Evolutionary conservation across 495 filamentous ascomycete species (phyloP).

Genomic region (Sabuloglossum arenarium): DNA sequence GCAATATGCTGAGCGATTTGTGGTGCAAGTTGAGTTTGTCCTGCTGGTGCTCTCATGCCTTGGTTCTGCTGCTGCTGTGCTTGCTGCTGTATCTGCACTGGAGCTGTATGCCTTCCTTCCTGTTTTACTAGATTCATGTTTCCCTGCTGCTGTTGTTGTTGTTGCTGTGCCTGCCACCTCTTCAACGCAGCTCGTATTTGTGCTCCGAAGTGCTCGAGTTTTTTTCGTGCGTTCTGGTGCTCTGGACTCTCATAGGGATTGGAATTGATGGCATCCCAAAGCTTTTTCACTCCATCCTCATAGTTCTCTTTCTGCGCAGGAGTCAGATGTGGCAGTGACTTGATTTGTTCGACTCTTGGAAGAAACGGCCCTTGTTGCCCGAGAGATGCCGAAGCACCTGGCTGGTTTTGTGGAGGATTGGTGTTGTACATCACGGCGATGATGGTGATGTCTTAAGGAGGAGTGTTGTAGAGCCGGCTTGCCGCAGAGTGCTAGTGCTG

Average conservation of each 20-base stretch:
- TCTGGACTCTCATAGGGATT: slow-evolving; percentile 1
- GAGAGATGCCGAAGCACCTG: not conserved
- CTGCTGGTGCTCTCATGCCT: not conserved
- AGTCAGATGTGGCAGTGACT: slow-evolving; percentile 1
- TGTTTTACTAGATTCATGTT: not conserved
- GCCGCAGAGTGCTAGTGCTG: not conserved
- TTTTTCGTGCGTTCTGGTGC: slow-evolving; percentile 3
- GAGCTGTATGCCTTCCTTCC: not conserved
- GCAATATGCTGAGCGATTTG: slow-evolving; percentile 19
- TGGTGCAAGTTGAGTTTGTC: not conserved
- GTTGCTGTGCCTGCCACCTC: slow-evolving; percentile 4
- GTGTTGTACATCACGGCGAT: not conserved
- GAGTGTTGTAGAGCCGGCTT: not conserved
- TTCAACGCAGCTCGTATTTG: not conserved
- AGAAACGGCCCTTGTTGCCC: not conserved
- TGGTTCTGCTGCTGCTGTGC: slow-evolving; percentile 20
- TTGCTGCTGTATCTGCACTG: slow-evolving; percentile 4
- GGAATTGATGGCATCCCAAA: slow-evolving; percentile 4
- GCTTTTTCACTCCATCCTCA: slow-evolving; percentile 1
- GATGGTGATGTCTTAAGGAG: not conserved
- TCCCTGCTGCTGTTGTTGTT: not conserved
- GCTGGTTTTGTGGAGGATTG: not conserved
- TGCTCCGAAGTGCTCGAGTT: slow-evolving; percentile 1
- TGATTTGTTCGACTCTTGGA: slow-evolving; percentile 5
- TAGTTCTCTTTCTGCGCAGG: slow-evolving; percentile 4